Evolutionary conservation across 2,329 filamentous ascomycete species (phyloP), one percentile per base, ranked within the genome.

Genomic region (Cryphonectria parasitica): DNA sequence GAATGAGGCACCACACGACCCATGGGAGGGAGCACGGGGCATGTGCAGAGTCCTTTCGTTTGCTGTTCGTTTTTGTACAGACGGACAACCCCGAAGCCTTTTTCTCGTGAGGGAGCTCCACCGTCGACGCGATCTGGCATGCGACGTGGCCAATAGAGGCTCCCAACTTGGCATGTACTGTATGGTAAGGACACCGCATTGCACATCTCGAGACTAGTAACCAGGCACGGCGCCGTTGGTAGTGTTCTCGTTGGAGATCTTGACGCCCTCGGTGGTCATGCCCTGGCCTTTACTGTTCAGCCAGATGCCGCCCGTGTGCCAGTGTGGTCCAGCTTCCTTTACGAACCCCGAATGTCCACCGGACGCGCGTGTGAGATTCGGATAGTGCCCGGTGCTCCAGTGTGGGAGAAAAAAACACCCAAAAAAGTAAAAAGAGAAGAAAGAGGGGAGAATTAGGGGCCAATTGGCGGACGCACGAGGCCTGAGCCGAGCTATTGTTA

Each of bases 161-260:
- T 7, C 31, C 28, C 34, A 62, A 7, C 25, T 39, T 45, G 61
- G 36, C 22, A 28, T 22, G 17, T 64, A 34, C 34, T 34, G 34
- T 34, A 34, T 34, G 34, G 34, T 6, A 13, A 45, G 39, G n/a
- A 31, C 60, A 62, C 36, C 58, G 31, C 58, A 61, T 39, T 31
- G 31, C 58, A 31, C 28, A 39, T 39, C 31, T 17, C n/a, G n/a
- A n/a, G n/a, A n/a, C n/a, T n/a, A n/a, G n/a, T n/a, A n/a, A n/a
- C n/a, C n/a, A n/a, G n/a, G n/a, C n/a, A n/a, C 83, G 7, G 78
- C 87, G 54, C 88, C 88, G 75, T 90, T 90, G 72, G 86, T 89
- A 31, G 84, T 85, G 73, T 88, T 86, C 77, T 90, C 88, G 77
- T 90, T 90, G 70, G 87, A 87, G 71, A 90, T 82, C 79, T 90